Conservation (phyloP, 306 rosid genomes). For the Quercus glauca region DNA sequence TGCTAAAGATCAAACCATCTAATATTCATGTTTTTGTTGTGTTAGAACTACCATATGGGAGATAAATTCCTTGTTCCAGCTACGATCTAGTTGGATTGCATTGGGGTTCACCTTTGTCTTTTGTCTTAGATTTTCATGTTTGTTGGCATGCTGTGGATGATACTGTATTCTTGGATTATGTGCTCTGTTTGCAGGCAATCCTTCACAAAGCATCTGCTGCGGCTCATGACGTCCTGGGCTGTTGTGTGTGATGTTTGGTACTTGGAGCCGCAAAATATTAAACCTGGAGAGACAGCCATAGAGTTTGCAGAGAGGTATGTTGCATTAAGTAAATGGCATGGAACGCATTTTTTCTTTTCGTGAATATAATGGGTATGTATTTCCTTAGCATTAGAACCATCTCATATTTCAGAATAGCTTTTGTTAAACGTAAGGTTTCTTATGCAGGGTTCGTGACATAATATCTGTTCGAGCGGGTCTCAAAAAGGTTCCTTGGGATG, state of each 20-base stretch:
- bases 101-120: neutral
- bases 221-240: constrained; percentile 99
- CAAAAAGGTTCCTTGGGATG: constrained; percentile 97
- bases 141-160: neutral
- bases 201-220: constrained; percentile 89
- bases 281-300: constrained; percentile 89
- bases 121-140: neutral
- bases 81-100: neutral
- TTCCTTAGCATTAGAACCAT: constrained; percentile 12
- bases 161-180: neutral
- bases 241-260: constrained; percentile 99
- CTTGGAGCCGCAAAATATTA: constrained; percentile 84
- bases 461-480: constrained; percentile 92
- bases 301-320: constrained; percentile 95
- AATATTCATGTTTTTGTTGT: neutral
- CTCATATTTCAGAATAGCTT: neutral
- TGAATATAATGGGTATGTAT: neutral
- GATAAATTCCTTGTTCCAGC: neutral
- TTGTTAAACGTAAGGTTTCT: constrained; percentile 3
- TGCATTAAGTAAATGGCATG: neutral
- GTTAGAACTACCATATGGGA: neutral
- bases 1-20: neutral
- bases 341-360: neutral
- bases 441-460: constrained; percentile 79
- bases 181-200: constrained; percentile 72